These are phyloP conservation scores for Nannochloropsis gaditana DNA, from an alignment of 108 stramenopile genomes.

Conservation along the genomic window DNA sequence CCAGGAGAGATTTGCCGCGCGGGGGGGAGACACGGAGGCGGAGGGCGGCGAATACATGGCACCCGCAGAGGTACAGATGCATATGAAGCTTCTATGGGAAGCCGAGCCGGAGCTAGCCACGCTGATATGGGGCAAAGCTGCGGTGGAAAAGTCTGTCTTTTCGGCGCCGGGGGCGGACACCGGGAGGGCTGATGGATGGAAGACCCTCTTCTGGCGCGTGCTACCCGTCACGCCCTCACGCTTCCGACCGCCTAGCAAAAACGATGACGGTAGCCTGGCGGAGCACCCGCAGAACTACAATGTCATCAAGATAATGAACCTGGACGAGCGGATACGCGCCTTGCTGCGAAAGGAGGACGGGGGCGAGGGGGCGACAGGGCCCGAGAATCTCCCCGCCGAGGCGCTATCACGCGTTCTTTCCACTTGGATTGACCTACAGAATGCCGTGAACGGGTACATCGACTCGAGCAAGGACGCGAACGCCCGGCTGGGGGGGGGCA, in stretches of 20 bases:
- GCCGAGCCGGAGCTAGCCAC: constrained; percentile 60
- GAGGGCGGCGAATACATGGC: constrained; percentile 77
- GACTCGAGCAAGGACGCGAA: constrained; percentile 85
- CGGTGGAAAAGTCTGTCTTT: background rate
- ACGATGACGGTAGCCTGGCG: constrained; percentile 69
- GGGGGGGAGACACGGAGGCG: constrained; percentile 24
- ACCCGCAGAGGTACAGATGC: constrained; percentile 81
- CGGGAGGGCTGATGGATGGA: constrained; percentile 56
- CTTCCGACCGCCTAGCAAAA: constrained; percentile 81
- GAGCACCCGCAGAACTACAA: constrained; percentile 93
- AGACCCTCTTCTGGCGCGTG: constrained; percentile 69
- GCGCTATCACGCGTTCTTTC: constrained; percentile 42
- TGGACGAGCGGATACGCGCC: constrained; percentile 63
- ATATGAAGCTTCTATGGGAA: constrained; percentile 78
- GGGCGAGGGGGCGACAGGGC: background rate
- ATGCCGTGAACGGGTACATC: constrained; percentile 85
- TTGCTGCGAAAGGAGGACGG: constrained; percentile 9
- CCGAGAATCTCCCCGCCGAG: background rate
- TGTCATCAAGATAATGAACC: constrained; percentile 68
- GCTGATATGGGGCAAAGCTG: constrained; percentile 65
- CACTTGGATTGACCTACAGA: constrained; percentile 88
- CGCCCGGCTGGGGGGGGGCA: constrained; percentile 23
- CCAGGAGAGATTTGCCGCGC: constrained; percentile 21
- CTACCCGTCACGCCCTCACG: constrained; percentile 85
- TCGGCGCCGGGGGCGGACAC: constrained; percentile 22